phyloP scores from a whole-genome alignment of 2,329 filamentous ascomycete genomes.

The Penicillium brevicompactum region DNA sequence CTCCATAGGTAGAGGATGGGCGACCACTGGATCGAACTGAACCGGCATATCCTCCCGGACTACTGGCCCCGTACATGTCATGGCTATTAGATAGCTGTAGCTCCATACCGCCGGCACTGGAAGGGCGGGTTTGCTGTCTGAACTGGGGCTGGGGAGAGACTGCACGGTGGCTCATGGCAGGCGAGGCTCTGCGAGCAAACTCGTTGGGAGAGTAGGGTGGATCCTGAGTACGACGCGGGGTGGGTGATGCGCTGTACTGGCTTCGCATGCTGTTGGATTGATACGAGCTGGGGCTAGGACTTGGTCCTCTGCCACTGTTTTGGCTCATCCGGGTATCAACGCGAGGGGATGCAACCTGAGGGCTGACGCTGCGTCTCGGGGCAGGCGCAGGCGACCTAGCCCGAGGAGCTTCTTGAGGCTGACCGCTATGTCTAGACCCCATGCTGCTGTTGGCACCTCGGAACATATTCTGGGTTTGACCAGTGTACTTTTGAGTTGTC shows the following conservation, averaged over 20 bases:
- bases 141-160: conserved; percentile 58
- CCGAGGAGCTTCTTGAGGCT: conserved; percentile 46
- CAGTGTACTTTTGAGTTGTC: conserved; percentile 83
- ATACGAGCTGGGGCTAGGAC: conserved; percentile 48
- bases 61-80: conserved; percentile 56
- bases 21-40: conserved; percentile 46
- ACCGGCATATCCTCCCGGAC: conserved; percentile 32
- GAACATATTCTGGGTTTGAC: conserved; percentile 81
- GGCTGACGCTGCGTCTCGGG: conserved; percentile 56
- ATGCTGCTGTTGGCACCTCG: conserved; percentile 40
- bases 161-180: conserved; percentile 43
- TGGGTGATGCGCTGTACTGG: conserved; percentile 42
- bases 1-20: conserved; percentile 54
- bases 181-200: conserved; percentile 42
- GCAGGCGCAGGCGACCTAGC: conserved; percentile 68
- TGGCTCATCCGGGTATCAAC: conserved; percentile 42
- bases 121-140: conserved; percentile 51
- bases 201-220: conserved; percentile 49
- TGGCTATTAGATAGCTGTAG: conserved; percentile 63
- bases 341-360: conserved; percentile 31
- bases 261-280: conserved; percentile 46
- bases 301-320: conserved; percentile 43
- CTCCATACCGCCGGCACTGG: conserved; percentile 61
- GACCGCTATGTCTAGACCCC: conserved; percentile 56
- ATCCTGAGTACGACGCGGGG: conserved; percentile 37